Conservation (phyloP, 1,139 yeast species). For the Hemisphaericaspora subhashii region DNA sequence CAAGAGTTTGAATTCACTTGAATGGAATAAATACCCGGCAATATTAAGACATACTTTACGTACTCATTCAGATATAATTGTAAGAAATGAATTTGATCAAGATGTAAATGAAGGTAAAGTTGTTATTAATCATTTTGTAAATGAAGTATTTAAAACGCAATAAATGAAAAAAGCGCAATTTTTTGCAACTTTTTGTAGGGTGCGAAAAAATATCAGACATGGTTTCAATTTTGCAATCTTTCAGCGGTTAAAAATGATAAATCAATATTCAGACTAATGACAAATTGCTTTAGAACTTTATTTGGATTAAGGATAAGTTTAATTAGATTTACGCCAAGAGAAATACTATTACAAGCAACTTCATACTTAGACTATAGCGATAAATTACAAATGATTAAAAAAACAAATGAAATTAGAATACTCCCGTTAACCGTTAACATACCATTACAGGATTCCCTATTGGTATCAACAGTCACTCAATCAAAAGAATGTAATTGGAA, state of each 20-base stretch:
- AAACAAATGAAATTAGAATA: neutral
- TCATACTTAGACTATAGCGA: too few relatives aligned
- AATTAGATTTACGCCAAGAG: too few relatives aligned
- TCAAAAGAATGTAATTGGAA: slow-evolving; percentile 2
- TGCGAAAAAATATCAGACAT: neutral
- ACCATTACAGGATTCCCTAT: slow-evolving; percentile 7
- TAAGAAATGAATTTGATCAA: slow-evolving; percentile 49
- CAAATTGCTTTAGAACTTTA: slow-evolving; percentile 7
- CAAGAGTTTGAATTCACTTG: slow-evolving; percentile 52
- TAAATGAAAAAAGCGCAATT: too few relatives aligned
- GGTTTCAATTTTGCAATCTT: too few relatives aligned
- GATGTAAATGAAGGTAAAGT: slow-evolving; percentile 65
- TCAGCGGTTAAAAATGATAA: neutral
- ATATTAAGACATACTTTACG: slow-evolving; percentile 63
- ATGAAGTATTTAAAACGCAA: slow-evolving; percentile 32
- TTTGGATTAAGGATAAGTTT: slow-evolving; percentile 6
- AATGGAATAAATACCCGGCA: slow-evolving; percentile 73
- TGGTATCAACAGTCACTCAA: neutral
- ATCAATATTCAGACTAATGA: too few relatives aligned
- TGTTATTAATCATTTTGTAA: slow-evolving; percentile 66
- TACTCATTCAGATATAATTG: slow-evolving; percentile 82
- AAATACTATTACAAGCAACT: too few relatives aligned
- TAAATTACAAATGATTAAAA: too few relatives aligned
- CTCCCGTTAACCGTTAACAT: slow-evolving; percentile 1
- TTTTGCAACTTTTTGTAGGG: too few relatives aligned